These are phyloP conservation scores for Penicillium sp. DNA, from an alignment of 2,329 filamentous ascomycete genomes.

Conservation along the genomic window DNA sequence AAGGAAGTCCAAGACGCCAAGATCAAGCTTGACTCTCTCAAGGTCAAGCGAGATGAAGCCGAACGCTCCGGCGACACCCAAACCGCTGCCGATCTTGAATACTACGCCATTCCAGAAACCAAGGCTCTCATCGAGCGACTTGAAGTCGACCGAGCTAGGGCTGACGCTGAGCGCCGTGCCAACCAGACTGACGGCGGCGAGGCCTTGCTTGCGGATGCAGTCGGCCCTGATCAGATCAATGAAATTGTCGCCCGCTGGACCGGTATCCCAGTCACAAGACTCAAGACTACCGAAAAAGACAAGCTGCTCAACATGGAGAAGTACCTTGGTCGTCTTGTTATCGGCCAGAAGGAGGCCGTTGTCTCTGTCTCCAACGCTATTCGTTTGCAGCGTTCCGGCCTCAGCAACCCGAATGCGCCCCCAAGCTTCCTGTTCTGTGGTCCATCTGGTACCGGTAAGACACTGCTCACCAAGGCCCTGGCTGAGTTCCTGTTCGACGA, in stretches of 20 bases:
- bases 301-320: slow-evolving; percentile 98
- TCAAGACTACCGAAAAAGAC: slow-evolving; percentile 95
- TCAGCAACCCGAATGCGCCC: slow-evolving; percentile 92
- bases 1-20: slow-evolving; percentile 92
- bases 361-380: slow-evolving; percentile 93
- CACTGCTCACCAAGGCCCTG: slow-evolving; percentile 90
- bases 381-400: slow-evolving; percentile 86
- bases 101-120: slow-evolving; percentile 95
- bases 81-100: slow-evolving; percentile 89
- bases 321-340: slow-evolving; percentile 75
- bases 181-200: slow-evolving; percentile 60
- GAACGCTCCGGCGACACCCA: slow-evolving; percentile 79
- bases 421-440: slow-evolving; percentile 99
- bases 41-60: slow-evolving; percentile 91
- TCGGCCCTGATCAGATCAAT: slow-evolving; percentile 97
- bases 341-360: slow-evolving; percentile 93
- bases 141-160: slow-evolving; percentile 73
- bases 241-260: slow-evolving; percentile 97
- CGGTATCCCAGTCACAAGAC: slow-evolving; percentile 91
- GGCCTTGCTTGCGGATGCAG: slow-evolving; percentile 82
- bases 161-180: slow-evolving; percentile 64
- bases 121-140: slow-evolving; percentile 74
- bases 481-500: slow-evolving; percentile 99
- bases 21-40: slow-evolving; percentile 86
- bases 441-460: slow-evolving; percentile 97